Percentiles rank a stretch among this genome's conserved stretches.
Evolutionary conservation across 495 filamentous ascomycete species (phyloP).

Genomic region (Poronia punctata): DNA sequence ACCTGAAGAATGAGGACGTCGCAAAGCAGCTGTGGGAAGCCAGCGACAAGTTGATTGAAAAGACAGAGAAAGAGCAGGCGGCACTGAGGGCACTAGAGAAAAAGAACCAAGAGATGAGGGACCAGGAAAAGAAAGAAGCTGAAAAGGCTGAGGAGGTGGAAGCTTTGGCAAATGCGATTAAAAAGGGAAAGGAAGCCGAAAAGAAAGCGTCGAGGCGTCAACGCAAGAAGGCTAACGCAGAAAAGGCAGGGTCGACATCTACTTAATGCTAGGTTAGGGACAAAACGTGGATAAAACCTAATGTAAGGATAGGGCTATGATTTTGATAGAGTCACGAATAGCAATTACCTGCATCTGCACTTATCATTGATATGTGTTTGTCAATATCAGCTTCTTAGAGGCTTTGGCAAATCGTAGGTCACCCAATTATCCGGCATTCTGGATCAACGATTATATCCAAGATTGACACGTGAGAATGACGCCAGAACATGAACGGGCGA

Average conservation of each 20-base stretch:
- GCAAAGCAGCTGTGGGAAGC: conserved; percentile 83
- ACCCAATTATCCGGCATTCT: no score
- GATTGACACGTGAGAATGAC: background rate
- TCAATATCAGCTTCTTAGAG: no score
- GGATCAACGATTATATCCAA: background rate
- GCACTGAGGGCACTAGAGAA: conserved; percentile 57
- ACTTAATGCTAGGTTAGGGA: background rate
- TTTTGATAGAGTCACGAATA: no score
- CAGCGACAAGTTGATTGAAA: conserved; percentile 78
- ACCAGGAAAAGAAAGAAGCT: conserved; percentile 36
- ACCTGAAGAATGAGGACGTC: conserved; percentile 68
- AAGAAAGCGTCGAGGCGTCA: conserved; percentile 27
- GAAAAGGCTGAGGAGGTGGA: conserved; percentile 42
- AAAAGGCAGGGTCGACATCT: conserved; percentile 4
- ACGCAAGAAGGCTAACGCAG: conserved; percentile 28
- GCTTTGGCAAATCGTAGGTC: no score
- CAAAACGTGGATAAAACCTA: no score
- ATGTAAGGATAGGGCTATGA: no score
- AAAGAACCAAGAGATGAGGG: conserved; percentile 53
- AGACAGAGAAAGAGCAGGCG: conserved; percentile 74
- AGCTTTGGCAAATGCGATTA: conserved; percentile 32
- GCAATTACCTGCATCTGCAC: no score
- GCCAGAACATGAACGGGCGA: background rate
- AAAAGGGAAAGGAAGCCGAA: conserved; percentile 31
- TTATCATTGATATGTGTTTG: no score